Percentiles rank a stretch among this genome's conserved stretches.
phyloP scores from a whole-genome alignment of 2,329 filamentous ascomycete species.

The Claviceps lovelessii region DNA sequence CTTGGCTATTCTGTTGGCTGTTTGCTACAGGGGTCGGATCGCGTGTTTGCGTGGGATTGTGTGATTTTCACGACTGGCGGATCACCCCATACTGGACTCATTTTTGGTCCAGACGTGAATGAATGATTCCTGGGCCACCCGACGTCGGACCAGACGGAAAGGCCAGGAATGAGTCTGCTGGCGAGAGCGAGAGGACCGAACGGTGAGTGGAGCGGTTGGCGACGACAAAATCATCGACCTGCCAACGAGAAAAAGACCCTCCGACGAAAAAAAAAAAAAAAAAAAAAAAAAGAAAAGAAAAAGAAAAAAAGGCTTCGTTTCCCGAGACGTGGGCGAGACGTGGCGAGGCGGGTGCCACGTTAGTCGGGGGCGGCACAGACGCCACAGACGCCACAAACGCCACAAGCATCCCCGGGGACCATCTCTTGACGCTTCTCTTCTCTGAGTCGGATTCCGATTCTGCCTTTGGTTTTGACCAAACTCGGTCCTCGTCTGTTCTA shows the following conservation, averaged over 20 bases:
- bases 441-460: not conserved
- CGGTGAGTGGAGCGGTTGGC: not conserved
- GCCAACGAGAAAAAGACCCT: no score
- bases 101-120: no score
- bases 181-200: not conserved
- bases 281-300: not conserved
- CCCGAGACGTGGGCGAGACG: no score
- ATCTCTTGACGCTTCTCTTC: not conserved
- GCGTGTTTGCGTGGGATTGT: no score
- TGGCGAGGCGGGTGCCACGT: not conserved
- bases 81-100: no score
- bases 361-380: not conserved
- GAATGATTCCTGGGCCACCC: no score
- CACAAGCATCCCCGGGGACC: not conserved
- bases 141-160: no score
- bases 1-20: no score
- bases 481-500: not conserved
- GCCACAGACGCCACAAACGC: not conserved
- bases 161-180: no score
- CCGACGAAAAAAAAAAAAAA: no score
- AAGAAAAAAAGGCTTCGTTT: not conserved
- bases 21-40: no score
- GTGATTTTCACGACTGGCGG: no score
- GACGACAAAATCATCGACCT: not conserved
- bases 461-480: not conserved